Conservation (phyloP, 176 grass and related monocot species). For the Bromus sterilis region DNA sequence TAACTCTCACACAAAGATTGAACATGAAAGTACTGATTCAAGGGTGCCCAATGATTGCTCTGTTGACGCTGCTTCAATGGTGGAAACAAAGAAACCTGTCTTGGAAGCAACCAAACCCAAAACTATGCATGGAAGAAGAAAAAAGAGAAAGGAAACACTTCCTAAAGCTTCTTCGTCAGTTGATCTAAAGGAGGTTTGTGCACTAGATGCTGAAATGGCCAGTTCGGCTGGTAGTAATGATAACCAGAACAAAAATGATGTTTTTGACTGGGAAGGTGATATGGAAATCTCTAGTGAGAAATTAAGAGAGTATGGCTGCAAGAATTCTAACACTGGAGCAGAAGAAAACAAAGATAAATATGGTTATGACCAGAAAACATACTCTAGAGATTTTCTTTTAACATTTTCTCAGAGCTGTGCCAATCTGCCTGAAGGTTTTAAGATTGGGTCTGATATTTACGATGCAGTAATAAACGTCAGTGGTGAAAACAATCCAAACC, state of each 20-base stretch:
- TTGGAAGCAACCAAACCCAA: slow-evolving; percentile 37
- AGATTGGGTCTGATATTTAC: slow-evolving; percentile 39
- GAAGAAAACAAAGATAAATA: slow-evolving; percentile 17
- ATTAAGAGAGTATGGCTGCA: slow-evolving; percentile 6
- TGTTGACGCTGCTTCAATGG: background rate
- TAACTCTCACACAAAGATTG: background rate
- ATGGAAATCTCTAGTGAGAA: slow-evolving; percentile 41
- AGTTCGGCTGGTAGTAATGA: slow-evolving; percentile 22
- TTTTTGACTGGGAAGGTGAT: slow-evolving; percentile 54
- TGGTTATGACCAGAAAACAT: slow-evolving; percentile 34
- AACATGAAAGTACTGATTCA: slow-evolving; percentile 13
- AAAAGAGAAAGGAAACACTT: slow-evolving; percentile 48
- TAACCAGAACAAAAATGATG: slow-evolving; percentile 22
- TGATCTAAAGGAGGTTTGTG: slow-evolving; percentile 14
- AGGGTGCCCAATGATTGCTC: background rate
- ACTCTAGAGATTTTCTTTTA: slow-evolving; percentile 76
- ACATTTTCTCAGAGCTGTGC: slow-evolving; percentile 42
- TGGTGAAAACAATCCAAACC: slow-evolving; percentile 41
- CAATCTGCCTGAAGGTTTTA: slow-evolving; percentile 52
- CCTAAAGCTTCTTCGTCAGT: slow-evolving; percentile 24
- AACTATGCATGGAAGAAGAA: slow-evolving; percentile 26
- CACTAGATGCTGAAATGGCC: slow-evolving; percentile 21
- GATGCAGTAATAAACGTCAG: slow-evolving; percentile 36
- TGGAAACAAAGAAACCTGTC: slow-evolving; percentile 34
- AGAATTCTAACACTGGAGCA: background rate